Conservation (phyloP, 2,329 filamentous ascomycete genomes). For the Epichloe uncinata region DNA sequence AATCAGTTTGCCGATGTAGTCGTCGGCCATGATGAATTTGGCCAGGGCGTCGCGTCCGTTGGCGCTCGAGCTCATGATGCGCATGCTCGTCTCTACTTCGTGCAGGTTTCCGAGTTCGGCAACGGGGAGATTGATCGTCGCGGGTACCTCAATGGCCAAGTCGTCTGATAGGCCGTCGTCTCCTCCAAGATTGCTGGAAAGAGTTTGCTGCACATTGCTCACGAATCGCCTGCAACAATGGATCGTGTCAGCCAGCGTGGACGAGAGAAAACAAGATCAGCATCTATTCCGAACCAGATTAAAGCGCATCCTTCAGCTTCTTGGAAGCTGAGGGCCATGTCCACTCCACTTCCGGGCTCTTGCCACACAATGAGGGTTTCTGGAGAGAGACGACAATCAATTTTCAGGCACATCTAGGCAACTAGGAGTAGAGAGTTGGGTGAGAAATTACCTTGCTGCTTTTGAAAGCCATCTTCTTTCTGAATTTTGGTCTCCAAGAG, state of each 20-base stretch:
- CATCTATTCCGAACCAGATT: slow-evolving; percentile 56
- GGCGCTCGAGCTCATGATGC: slow-evolving; percentile 59
- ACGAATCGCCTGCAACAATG: slow-evolving; percentile 66
- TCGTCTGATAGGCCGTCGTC: slow-evolving; percentile 89
- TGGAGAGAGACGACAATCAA: slow-evolving; percentile 21
- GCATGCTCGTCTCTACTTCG: slow-evolving; percentile 77
- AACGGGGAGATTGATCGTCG: slow-evolving; percentile 59
- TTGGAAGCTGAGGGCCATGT: slow-evolving; percentile 98
- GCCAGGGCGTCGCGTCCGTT: slow-evolving; percentile 72
- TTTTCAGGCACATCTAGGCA: neutral
- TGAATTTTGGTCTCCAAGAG: slow-evolving; percentile 81
- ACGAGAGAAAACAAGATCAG: slow-evolving; percentile 3
- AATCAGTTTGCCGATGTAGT: slow-evolving; percentile 78
- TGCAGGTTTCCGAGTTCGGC: slow-evolving; percentile 70
- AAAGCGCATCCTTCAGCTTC: slow-evolving; percentile 86
- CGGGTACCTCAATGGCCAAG: slow-evolving; percentile 56
- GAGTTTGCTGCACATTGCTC: slow-evolving; percentile 65
- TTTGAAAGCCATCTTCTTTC: slow-evolving; percentile 93
- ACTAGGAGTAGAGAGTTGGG: neutral
- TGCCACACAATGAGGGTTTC: slow-evolving; percentile 99
- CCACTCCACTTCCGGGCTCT: slow-evolving; percentile 65
- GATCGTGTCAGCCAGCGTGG: neutral
- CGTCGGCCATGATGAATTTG: slow-evolving; percentile 73
- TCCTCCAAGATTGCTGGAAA: slow-evolving; percentile 34
- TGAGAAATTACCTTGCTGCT: slow-evolving; percentile 70